Percentiles rank a stretch among this genome's conserved stretches.
Conservation (phyloP, 2,329 filamentous ascomycete genomes). For the Amesomyces nigricolor region DNA sequence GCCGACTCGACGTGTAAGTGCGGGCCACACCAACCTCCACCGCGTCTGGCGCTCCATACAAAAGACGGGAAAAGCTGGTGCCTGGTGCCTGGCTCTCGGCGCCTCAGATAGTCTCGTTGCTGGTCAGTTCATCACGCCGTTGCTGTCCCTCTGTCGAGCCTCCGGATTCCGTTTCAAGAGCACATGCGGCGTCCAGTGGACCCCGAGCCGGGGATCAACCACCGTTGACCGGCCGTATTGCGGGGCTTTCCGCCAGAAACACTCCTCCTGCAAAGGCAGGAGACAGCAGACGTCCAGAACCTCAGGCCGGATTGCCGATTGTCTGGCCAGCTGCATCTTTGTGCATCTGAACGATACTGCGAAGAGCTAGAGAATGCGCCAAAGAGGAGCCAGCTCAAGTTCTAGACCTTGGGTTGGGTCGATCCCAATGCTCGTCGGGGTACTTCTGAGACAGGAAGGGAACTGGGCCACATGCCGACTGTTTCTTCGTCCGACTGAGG, state of each 20-base stretch:
- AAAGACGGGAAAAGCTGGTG: constrained; percentile 10
- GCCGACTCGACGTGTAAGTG: not conserved
- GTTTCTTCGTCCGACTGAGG: too few relatives aligned
- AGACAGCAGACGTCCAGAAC: too few relatives aligned
- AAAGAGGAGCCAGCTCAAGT: too few relatives aligned
- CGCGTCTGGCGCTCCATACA: not conserved
- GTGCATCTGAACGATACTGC: too few relatives aligned
- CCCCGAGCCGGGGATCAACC: not conserved
- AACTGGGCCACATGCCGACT: too few relatives aligned
- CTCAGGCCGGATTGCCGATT: too few relatives aligned
- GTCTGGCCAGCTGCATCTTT: too few relatives aligned
- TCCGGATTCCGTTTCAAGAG: not conserved
- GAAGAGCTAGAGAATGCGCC: too few relatives aligned
- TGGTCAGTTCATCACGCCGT: not conserved
- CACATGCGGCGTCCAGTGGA: not conserved
- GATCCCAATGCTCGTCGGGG: too few relatives aligned
- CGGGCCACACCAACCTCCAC: constrained; percentile 6
- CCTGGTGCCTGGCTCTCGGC: constrained; percentile 7
- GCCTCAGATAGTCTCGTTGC: not conserved
- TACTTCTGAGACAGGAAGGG: too few relatives aligned
- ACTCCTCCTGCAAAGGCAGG: too few relatives aligned
- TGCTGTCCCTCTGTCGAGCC: not conserved
- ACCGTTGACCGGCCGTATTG: not conserved
- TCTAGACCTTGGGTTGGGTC: too few relatives aligned
- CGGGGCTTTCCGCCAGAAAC: not conserved